These are phyloP conservation scores for Rhizoclosmatium globosum DNA, from an alignment of 192 early-diverging fungal genomes.

Conservation along the genomic window DNA sequence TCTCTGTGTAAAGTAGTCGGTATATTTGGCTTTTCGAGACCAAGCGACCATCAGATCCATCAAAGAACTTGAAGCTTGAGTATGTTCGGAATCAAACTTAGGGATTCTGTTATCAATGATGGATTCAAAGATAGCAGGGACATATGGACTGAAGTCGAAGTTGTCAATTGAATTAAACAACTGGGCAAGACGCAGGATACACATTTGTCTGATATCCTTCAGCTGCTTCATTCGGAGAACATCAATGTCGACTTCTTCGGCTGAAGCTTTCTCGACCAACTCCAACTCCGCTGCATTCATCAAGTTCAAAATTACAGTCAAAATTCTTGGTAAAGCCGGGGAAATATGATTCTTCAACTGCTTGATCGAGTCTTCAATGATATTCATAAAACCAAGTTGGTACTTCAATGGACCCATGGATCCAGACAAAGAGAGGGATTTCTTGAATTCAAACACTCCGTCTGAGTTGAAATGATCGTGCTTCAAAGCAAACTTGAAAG, in stretches of 20 bases:
- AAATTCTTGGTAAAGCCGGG: slow-evolving; percentile 74
- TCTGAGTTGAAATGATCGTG: background rate
- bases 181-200: slow-evolving; percentile 76
- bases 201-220: slow-evolving; percentile 72
- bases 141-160: slow-evolving; percentile 81
- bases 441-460: background rate
- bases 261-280: slow-evolving; percentile 32
- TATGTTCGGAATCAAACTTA: slow-evolving; percentile 81
- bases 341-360: slow-evolving; percentile 78
- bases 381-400: slow-evolving; percentile 82
- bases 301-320: slow-evolving; percentile 82
- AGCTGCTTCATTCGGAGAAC: slow-evolving; percentile 52
- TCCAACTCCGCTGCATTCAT: slow-evolving; percentile 68
- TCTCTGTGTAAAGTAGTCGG: slow-evolving; percentile 70
- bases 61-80: slow-evolving; percentile 83
- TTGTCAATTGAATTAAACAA: slow-evolving; percentile 75
- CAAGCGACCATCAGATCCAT: slow-evolving; percentile 82
- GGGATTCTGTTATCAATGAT: slow-evolving; percentile 77
- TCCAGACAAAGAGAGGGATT: background rate
- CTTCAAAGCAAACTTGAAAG: slow-evolving; percentile 62
- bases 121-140: slow-evolving; percentile 75
- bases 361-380: slow-evolving; percentile 83
- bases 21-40: slow-evolving; percentile 73
- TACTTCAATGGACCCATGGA: slow-evolving; percentile 54
- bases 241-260: slow-evolving; percentile 27